Evolutionary conservation across 305 asterid species (phyloP).

Genomic region (Fraxinus albicans): DNA sequence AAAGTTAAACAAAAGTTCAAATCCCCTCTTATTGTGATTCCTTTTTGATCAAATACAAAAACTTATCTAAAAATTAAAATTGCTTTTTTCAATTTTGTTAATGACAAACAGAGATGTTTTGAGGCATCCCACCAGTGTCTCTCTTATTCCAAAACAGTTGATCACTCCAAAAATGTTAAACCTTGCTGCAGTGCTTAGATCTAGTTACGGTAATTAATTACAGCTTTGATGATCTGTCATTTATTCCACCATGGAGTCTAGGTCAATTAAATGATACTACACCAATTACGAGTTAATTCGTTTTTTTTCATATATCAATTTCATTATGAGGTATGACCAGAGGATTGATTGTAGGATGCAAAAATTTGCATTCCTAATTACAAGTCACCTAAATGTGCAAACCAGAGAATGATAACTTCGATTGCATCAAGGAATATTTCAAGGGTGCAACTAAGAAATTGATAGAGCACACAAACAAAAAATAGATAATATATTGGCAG

Average conservation of each 20-base stretch:
- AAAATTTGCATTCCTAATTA: not conserved
- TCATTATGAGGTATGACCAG: not conserved
- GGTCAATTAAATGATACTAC: not conserved
- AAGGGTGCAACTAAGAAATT: not conserved
- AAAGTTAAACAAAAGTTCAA: not conserved
- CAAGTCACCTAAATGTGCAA: not conserved
- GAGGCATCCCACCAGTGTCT: not conserved
- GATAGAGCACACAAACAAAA: not conserved
- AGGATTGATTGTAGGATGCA: not conserved
- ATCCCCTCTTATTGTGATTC: not conserved
- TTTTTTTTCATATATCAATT: not conserved
- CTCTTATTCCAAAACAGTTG: not conserved
- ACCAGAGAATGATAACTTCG: not conserved
- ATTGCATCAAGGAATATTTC: not conserved
- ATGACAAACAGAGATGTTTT: not conserved
- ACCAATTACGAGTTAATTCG: not conserved
- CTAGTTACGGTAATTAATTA: not conserved
- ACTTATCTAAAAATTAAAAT: not conserved
- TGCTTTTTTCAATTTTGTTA: not conserved
- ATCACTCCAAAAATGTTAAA: not conserved
- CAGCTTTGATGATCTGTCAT: not conserved
- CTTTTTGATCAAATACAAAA: not conserved
- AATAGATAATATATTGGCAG: not conserved
- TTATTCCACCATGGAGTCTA: not conserved
- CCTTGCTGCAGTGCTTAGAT: not conserved